phyloP scores from a whole-genome alignment of 2,329 filamentous ascomycete genomes.

The Penicillium sp. region DNA sequence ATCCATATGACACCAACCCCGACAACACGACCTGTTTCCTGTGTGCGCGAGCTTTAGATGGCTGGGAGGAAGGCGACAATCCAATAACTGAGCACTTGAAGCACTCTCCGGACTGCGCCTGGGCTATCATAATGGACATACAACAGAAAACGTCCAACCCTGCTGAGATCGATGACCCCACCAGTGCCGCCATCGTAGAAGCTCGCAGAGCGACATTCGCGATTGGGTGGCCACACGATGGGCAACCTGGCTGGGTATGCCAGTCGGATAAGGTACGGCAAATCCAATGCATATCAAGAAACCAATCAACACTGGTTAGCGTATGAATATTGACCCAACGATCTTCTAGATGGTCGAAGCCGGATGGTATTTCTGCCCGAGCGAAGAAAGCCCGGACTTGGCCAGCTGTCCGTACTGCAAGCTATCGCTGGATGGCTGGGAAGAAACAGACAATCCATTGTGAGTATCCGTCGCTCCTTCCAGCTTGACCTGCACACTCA shows the following conservation, averaged over 20 bases:
- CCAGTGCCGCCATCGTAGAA: constrained; percentile 64
- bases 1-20: constrained; percentile 66
- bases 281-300: neutral
- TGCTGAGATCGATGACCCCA: constrained; percentile 66
- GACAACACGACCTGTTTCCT: constrained; percentile 91
- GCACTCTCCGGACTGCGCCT: constrained; percentile 78
- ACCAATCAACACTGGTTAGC: neutral
- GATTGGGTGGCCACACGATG: constrained; percentile 84
- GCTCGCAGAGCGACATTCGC: constrained; percentile 81
- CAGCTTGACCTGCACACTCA: neutral
- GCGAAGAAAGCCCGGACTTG: constrained; percentile 77
- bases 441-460: constrained; percentile 84
- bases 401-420: constrained; percentile 89
- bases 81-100: constrained; percentile 81
- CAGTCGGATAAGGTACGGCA: constrained; percentile 72
- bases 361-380: constrained; percentile 92
- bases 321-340: neutral
- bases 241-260: constrained; percentile 82
- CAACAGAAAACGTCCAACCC: constrained; percentile 38
- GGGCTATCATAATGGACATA: constrained; percentile 72
- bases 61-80: constrained; percentile 85
- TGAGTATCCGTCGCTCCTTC: constrained; percentile 44
- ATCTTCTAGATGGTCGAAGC: constrained; percentile 72
- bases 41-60: constrained; percentile 78
- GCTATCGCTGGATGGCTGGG: constrained; percentile 89